Base-by-base conservation (phyloP, 1,284 basidiomycete species). In the Microstroma glucosiphilum region DNA sequence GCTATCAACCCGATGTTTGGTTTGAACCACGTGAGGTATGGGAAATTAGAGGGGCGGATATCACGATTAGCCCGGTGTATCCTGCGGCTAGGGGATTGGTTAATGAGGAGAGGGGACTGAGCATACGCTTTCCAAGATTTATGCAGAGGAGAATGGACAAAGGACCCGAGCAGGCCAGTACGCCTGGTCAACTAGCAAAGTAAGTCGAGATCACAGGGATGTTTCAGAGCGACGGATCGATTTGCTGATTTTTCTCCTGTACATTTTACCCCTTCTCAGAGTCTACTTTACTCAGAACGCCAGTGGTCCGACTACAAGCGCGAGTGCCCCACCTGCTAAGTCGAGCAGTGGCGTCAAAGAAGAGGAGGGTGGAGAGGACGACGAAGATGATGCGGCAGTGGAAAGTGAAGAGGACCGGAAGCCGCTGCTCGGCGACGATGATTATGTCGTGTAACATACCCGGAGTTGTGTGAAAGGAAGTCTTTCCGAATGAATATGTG, bases 1-100 rank as follows among this genome's bases (percentile, higher is more conserved):
- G 87, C 0, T 85, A 90, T 30, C 83, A 80, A 57, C 92, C 92
- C 0, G 85, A 89, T 65, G 86, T 92, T 2, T 93, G 89, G 83
- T 92, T 93, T 80, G 84, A 84, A 67, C 92, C 92, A 3, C 82
- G 82, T 62, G 90, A 93, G 77, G 89, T 92, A 1, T 78, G 75
- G 73, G 76, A 78, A 62, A 88, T 96, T 64, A 85, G 89, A 23
- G 91, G 91, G 19, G 91, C 92, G 3, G 76, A 78, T 55, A 85
- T 94, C 68, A 93, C 92, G 0, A 80, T 92, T 48, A 92, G 90
- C 59, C 92, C 92, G 0, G 87, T 92, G 13, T 96, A 92, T 30
- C 82, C 88, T 1, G 92, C 92, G 9, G 91, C 89, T 0, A 81
- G 85, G 55, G 87, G 88, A 2, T 83, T 89, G 71, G 60, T 59